Base-by-base conservation (phyloP, 2,329 filamentous ascomycete species). In the Corinectria fuckeliana region DNA sequence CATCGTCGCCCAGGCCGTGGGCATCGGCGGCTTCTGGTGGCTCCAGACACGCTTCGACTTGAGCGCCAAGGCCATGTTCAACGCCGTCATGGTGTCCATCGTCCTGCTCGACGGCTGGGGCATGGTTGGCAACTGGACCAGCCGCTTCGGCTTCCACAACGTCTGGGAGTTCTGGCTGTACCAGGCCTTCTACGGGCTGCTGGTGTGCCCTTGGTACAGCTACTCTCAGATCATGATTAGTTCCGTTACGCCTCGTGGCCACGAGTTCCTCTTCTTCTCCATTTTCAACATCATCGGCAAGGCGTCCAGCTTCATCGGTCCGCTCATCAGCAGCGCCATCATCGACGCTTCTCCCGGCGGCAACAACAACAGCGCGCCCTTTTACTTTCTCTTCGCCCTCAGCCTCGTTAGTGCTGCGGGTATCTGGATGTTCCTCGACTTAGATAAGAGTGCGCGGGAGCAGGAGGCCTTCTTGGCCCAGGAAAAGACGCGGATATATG, bases 171-270 rank as follows among this genome's bases (percentile, higher is more conserved):
- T 81, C 21, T 81, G 79, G 78, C 50, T 78, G 0, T 80, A 80
- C 60, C 78, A 81, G 62, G 74, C 73, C 8, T 88, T 87, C 63
- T 90, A 89, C 66, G 88, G 88, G 0, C 76, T 91, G 1, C 82
- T 89, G 45, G 85, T 90, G 6, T 89, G 87, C 62, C 87, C 88
- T 0, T 90, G 87, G 87, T 90, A 90, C 72, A 86, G 84, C 47
- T 91, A 91, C 73, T 85, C 82, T 0, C 88, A 90, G 70, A 90
- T 88, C 67, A 88, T 91, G 82, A 91, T 91, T 64, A 86, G 83
- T 3, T 88, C 89, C 65, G 86, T 91, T 2, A 89, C 87, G 0
- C 88, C 88, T 0, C 80, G 85, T 5, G 88, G 88, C 34, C 86
- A 89, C 67, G 88, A 90, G 64, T 90, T 89, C 66, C 76, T 91